phyloP scores from a whole-genome alignment of 1,284 basidiomycete genomes.

The Melampsora larici-populina region DNA sequence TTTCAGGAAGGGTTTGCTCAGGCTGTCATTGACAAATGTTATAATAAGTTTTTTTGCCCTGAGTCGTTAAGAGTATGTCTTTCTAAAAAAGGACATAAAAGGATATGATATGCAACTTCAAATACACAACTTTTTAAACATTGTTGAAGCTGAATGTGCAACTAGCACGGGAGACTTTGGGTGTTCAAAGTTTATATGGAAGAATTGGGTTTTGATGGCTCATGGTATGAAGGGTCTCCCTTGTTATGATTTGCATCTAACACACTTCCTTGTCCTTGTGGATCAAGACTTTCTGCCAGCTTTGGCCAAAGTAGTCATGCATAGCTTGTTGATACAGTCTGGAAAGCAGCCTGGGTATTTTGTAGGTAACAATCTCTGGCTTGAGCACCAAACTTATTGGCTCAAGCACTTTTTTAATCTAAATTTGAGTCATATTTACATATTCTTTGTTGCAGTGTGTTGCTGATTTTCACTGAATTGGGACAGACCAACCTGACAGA shows the following conservation, averaged over 20 bases:
- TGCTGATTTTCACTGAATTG: too few relatives aligned
- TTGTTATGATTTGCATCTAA: not conserved
- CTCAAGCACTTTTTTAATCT: too few relatives aligned
- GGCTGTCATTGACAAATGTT: not conserved
- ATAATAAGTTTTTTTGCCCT: too few relatives aligned
- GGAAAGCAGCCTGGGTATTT: not conserved
- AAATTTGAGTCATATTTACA: too few relatives aligned
- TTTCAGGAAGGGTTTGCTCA: not conserved
- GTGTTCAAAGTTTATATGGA: not conserved
- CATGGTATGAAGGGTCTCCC: not conserved
- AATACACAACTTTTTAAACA: not conserved
- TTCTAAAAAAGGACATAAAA: not conserved
- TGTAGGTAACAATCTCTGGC: constrained; percentile 10
- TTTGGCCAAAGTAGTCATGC: not conserved
- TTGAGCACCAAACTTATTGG: too few relatives aligned
- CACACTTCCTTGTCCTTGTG: not conserved
- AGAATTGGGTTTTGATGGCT: constrained; percentile 7
- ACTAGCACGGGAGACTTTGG: constrained; percentile 3
- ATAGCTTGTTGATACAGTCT: not conserved
- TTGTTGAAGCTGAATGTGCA: not conserved
- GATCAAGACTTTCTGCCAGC: not conserved
- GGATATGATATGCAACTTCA: not conserved
- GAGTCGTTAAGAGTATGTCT: not conserved
- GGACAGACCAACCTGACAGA: too few relatives aligned
- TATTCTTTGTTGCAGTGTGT: too few relatives aligned